Evolutionary conservation across 768 basidiomycete genomes (phyloP).

Genomic region (Podaxis sp.): DNA sequence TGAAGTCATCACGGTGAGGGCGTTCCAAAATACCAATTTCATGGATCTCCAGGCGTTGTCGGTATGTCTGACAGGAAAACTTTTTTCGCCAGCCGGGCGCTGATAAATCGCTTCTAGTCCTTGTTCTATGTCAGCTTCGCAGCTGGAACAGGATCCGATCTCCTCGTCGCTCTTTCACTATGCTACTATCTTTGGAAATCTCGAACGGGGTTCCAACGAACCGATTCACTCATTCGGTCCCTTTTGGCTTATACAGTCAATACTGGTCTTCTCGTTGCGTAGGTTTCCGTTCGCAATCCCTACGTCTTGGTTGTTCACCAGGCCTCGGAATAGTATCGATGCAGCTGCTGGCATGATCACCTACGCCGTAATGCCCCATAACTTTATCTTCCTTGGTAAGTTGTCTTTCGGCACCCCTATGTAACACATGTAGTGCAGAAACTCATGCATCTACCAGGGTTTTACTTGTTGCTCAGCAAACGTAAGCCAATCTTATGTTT

Average conservation of each 20-base stretch:
- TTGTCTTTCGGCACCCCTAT: neutral
- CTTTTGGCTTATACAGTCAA: constrained; percentile 56
- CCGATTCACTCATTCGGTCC: constrained; percentile 46
- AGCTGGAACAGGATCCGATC: constrained; percentile 47
- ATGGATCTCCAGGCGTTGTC: constrained; percentile 36
- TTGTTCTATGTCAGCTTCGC: constrained; percentile 55
- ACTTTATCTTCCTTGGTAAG: constrained; percentile 52
- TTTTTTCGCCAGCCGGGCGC: neutral
- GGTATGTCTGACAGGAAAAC: constrained; percentile 26
- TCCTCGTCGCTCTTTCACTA: constrained; percentile 49
- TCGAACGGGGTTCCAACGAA: constrained; percentile 55
- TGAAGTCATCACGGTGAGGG: constrained; percentile 7
- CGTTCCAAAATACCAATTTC: constrained; percentile 29
- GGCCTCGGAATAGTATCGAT: constrained; percentile 35
- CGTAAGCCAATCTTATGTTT: constrained; percentile 29
- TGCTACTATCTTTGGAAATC: constrained; percentile 48
- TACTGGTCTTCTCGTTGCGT: constrained; percentile 48
- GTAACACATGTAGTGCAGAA: neutral
- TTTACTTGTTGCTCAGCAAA: constrained; percentile 55
- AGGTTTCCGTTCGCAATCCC: constrained; percentile 23
- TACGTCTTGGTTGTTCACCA: neutral
- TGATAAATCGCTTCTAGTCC: constrained; percentile 30
- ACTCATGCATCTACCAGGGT: constrained; percentile 26
- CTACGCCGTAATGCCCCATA: constrained; percentile 53
- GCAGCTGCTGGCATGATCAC: constrained; percentile 44